Conservation (phyloP, 495 filamentous ascomycete species). For the Penicillium ucsense region DNA sequence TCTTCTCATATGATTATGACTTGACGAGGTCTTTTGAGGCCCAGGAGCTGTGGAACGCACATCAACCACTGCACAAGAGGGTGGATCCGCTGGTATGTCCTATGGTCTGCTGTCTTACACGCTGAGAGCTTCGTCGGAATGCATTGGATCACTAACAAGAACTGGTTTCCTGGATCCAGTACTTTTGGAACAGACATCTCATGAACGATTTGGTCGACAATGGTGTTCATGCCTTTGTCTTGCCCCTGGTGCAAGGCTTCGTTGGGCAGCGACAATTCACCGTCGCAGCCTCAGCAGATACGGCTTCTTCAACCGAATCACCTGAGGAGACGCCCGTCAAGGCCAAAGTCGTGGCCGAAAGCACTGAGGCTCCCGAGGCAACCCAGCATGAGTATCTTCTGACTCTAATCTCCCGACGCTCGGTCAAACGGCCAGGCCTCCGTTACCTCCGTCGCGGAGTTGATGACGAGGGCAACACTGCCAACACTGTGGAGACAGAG, state of each 20-base stretch:
- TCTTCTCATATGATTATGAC: slow-evolving; percentile 87
- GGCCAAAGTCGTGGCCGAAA: slow-evolving; percentile 24
- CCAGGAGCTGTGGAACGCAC: slow-evolving; percentile 27
- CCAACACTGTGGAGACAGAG: slow-evolving; percentile 91
- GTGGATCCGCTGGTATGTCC: slow-evolving; percentile 61
- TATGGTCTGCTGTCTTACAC: too few species aligned
- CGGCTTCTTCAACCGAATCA: slow-evolving; percentile 4
- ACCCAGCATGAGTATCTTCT: slow-evolving; percentile 51
- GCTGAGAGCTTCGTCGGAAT: too few species aligned
- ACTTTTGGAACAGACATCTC: slow-evolving; percentile 84
- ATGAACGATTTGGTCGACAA: slow-evolving; percentile 62
- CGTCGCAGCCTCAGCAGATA: slow-evolving; percentile 32
- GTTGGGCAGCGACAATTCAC: slow-evolving; percentile 79
- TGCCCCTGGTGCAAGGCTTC: slow-evolving; percentile 91
- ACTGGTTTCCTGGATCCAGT: slow-evolving; percentile 37
- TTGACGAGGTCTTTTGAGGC: slow-evolving; percentile 58
- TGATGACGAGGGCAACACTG: slow-evolving; percentile 75
- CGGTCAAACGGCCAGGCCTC: slow-evolving; percentile 72
- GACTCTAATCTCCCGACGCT: slow-evolving; percentile 80
- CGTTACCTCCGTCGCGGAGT: slow-evolving; percentile 87
- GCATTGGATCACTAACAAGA: neutral
- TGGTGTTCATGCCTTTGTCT: slow-evolving; percentile 49
- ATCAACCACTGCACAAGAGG: slow-evolving; percentile 53
- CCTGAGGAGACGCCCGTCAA: slow-evolving; percentile 17
- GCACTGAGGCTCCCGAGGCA: slow-evolving; percentile 11